phyloP scores from a whole-genome alignment of 345 rosid genomes.

The Luvunga scandens region DNA sequence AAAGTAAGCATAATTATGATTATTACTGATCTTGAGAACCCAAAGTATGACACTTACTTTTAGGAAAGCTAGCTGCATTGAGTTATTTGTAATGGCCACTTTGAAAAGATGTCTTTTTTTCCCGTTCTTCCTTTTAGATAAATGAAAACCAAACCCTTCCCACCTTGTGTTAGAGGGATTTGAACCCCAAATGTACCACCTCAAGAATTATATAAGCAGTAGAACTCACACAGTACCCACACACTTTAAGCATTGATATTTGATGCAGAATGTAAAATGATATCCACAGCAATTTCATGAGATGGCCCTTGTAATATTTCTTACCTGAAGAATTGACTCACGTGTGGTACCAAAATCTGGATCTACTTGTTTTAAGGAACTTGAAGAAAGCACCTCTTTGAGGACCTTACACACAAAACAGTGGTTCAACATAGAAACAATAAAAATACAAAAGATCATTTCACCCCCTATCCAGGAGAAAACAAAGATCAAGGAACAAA shows the following conservation, averaged over 20 bases:
- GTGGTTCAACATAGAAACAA: slow-evolving; percentile 16
- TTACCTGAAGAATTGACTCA: slow-evolving; percentile 79
- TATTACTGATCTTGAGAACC: not conserved
- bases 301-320: slow-evolving; percentile 2
- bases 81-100: not conserved
- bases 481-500: slow-evolving; percentile 5
- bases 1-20: not conserved
- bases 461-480: not conserved
- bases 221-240: not conserved
- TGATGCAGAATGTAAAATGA: not conserved
- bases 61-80: not conserved
- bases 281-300: not conserved
- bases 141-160: not conserved
- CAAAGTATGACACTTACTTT: not conserved
- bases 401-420: slow-evolving; percentile 40
- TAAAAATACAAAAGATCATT: not conserved
- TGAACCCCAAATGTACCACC: not conserved
- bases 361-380: slow-evolving; percentile 38
- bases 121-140: not conserved
- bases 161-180: not conserved
- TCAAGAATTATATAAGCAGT: not conserved
- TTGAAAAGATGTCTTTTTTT: not conserved
- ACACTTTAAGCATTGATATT: not conserved
- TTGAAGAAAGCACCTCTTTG: slow-evolving; percentile 54
- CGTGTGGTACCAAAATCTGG: slow-evolving; percentile 63